A percentile compares a stretch with the other conserved stretches of the same genome.
Conservation (phyloP, 106 monocot genomes). For the Dendrobium chrysotoxum region DNA sequence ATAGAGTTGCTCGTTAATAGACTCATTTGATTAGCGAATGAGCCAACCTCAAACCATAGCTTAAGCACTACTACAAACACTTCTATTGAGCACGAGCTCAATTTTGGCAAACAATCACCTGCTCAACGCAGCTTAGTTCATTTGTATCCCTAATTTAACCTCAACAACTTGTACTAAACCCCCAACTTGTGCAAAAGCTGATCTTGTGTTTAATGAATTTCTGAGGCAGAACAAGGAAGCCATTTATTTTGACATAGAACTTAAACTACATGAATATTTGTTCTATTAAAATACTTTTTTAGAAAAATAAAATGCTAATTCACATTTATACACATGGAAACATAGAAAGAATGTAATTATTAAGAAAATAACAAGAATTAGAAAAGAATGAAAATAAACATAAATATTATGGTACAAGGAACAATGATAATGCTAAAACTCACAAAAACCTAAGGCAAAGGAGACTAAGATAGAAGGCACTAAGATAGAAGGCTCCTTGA, state of each 20-base stretch:
- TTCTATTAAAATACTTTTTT: background rate
- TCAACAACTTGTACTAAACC: background rate
- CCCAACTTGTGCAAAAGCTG: background rate
- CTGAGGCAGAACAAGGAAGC: background rate
- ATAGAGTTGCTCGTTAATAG: no score
- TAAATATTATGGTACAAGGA: background rate
- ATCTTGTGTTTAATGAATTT: background rate
- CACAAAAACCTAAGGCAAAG: background rate
- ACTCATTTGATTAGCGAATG: no score
- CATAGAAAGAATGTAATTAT: background rate
- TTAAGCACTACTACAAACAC: no score
- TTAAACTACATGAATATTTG: background rate
- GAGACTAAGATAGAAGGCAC: background rate
- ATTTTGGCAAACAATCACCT: no score
- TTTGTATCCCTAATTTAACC: no score
- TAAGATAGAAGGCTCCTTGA: no score
- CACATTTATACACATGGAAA: background rate
- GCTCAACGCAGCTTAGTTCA: no score
- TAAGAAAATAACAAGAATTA: background rate
- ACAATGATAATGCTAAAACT: background rate
- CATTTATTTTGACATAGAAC: background rate
- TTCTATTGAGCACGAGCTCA: no score
- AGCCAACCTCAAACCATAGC: no score
- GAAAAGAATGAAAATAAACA: background rate
- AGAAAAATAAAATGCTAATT: background rate